Percentiles rank a stretch among this genome's conserved stretches.
These are phyloP conservation scores for Leishmania braziliensis DNA, from an alignment of 208 protist species.

Conservation along the genomic window DNA sequence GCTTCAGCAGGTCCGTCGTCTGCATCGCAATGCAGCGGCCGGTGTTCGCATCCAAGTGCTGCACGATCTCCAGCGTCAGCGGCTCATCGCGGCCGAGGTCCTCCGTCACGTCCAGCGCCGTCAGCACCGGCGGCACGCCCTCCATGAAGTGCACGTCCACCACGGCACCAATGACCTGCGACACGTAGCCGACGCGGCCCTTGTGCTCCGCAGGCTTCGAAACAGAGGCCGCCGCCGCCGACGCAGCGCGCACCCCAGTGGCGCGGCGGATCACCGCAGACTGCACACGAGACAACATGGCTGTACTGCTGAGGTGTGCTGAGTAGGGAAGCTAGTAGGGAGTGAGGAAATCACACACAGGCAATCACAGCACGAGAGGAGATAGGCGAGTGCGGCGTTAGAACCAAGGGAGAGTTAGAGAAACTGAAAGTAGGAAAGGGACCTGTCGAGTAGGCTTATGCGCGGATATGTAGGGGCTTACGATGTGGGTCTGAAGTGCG, in stretches of 20 bases:
- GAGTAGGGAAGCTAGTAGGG: background rate
- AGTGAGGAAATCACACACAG: background rate
- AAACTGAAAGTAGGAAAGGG: background rate
- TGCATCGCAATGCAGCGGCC: slow-evolving; percentile 99
- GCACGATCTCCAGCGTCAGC: slow-evolving; percentile 97
- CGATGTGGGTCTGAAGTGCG: background rate
- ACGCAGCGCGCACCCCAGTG: slow-evolving; percentile 30
- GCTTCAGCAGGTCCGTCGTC: slow-evolving; percentile 97
- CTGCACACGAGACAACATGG: slow-evolving; percentile 68
- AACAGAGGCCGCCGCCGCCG: slow-evolving; percentile 16
- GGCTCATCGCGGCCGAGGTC: slow-evolving; percentile 74
- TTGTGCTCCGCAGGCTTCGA: slow-evolving; percentile 68
- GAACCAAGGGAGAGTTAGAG: background rate
- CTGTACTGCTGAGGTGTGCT: background rate
- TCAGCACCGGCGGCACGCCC: slow-evolving; percentile 96
- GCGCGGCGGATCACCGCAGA: slow-evolving; percentile 50
- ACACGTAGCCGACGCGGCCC: slow-evolving; percentile 82
- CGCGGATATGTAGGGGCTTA: background rate
- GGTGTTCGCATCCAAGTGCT: slow-evolving; percentile 96
- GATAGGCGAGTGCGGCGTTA: background rate
- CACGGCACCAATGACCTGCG: slow-evolving; percentile 98
- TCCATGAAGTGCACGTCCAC: slow-evolving; percentile 98
- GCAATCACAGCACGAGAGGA: background rate
- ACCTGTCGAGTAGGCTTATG: no score
- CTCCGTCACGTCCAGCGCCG: slow-evolving; percentile 94